Percentiles rank a stretch among this genome's conserved stretches.
These are phyloP conservation scores for Hypoxylon sp. DNA, from an alignment of 2,329 filamentous ascomycete species.

Conservation along the genomic window DNA sequence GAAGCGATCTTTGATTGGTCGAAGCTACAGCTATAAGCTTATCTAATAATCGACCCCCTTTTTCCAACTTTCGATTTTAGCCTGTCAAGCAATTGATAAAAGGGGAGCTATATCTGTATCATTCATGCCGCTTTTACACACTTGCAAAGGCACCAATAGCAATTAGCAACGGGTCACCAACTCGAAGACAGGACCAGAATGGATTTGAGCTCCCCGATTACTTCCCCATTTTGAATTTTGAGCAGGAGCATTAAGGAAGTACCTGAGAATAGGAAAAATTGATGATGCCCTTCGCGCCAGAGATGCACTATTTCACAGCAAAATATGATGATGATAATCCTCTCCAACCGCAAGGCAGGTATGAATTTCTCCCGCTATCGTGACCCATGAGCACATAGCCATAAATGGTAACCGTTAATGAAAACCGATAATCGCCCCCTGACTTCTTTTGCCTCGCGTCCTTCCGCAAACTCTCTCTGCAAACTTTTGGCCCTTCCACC, in stretches of 20 bases:
- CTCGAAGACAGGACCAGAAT: conserved; percentile 9
- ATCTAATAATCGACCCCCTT: conserved; percentile 35
- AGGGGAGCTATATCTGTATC: conserved; percentile 8
- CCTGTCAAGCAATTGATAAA: conserved; percentile 16
- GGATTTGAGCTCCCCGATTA: conserved; percentile 18
- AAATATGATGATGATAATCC: conserved; percentile 39
- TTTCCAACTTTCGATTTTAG: conserved; percentile 12
- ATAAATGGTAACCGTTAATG: conserved; percentile 42
- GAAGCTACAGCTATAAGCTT: conserved; percentile 32
- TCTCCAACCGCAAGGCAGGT: conserved; percentile 40
- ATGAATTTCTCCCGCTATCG: conserved; percentile 47
- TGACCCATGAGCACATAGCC: conserved; percentile 51
- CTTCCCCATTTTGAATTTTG: conserved; percentile 11
- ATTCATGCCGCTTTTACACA: neutral
- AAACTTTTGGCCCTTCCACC: conserved; percentile 24
- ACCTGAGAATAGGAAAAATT: conserved; percentile 26
- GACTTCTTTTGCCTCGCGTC: conserved; percentile 40
- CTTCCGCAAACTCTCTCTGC: conserved; percentile 28
- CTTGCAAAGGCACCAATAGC: neutral
- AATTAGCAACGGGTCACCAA: neutral
- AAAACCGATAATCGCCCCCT: conserved; percentile 40
- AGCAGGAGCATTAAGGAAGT: conserved; percentile 25
- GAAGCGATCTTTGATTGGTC: conserved; percentile 32
- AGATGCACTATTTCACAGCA: conserved; percentile 45
- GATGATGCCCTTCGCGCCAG: conserved; percentile 43